Percentiles rank a stretch among this genome's conserved stretches.
These are phyloP conservation scores for Prunus mume DNA, from an alignment of 306 rosid species.

Conservation along the genomic window DNA sequence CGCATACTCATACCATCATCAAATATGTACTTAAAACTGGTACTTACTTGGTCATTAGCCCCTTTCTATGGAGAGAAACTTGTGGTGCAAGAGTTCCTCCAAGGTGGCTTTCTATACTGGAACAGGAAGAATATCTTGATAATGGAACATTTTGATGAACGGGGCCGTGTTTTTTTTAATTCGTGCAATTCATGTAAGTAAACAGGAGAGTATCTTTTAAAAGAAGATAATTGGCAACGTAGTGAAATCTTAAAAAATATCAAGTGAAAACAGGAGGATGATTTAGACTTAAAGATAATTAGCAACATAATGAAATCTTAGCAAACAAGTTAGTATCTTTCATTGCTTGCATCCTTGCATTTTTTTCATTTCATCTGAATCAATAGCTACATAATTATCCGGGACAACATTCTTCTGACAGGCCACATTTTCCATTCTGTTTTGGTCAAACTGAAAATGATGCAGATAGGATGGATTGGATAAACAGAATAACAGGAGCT, in stretches of 20 bases:
- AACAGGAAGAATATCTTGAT: neutral
- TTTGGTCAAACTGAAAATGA: slow-evolving; percentile 89
- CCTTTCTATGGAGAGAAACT: neutral
- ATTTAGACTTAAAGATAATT: neutral
- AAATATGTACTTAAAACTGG: neutral
- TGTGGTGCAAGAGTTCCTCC: neutral
- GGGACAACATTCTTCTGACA: slow-evolving; percentile 4
- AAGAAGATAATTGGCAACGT: neutral
- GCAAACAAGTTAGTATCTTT: neutral
- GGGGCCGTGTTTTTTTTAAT: neutral
- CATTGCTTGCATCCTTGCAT: neutral
- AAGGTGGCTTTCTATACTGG: neutral
- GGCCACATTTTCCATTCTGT: slow-evolving; percentile 18
- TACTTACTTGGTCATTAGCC: neutral
- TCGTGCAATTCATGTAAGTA: neutral
- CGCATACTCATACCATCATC: neutral
- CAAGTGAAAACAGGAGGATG: neutral
- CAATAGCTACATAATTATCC: neutral
- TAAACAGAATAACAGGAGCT: slow-evolving; percentile 74
- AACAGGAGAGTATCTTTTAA: neutral
- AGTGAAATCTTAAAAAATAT: neutral
- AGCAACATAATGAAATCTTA: neutral
- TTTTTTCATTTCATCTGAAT: neutral
- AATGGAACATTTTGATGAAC: neutral
- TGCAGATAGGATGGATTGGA: slow-evolving; percentile 96